phyloP scores from a whole-genome alignment of 2,329 filamentous ascomycete species.

The Ophiobolus disseminans region DNA sequence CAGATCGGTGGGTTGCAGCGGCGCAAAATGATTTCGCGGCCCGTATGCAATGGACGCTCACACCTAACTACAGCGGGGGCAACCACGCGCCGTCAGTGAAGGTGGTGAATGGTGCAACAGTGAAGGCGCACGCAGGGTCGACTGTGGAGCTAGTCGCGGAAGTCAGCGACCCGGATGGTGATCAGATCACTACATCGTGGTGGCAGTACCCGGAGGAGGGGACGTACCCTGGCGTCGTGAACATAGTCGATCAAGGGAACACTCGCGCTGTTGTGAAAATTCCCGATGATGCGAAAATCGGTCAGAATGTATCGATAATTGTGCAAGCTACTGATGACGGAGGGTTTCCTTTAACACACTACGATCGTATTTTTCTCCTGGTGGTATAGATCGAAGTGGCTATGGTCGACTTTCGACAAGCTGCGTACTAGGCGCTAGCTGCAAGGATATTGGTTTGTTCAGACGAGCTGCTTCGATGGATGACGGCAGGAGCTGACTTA shows the following conservation, averaged over 20 bases:
- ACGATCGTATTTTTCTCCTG: background rate
- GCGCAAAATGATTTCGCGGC: slow-evolving; percentile 55
- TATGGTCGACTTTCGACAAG: too few species aligned
- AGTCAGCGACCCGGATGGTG: background rate
- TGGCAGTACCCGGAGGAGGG: background rate
- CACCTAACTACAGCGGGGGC: background rate
- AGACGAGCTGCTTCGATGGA: too few species aligned
- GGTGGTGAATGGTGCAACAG: background rate
- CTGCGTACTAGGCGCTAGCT: too few species aligned
- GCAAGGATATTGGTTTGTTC: too few species aligned
- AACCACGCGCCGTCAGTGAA: background rate
- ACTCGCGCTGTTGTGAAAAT: background rate
- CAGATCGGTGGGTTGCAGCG: slow-evolving; percentile 56
- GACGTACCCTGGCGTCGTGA: background rate
- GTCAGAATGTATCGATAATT: background rate
- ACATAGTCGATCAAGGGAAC: background rate
- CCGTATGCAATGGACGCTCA: slow-evolving; percentile 41
- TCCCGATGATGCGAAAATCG: background rate
- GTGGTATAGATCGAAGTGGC: too few species aligned
- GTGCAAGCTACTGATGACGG: background rate
- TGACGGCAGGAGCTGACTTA: too few species aligned
- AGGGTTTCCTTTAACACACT: background rate
- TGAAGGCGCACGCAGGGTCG: background rate
- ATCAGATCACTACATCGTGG: background rate
- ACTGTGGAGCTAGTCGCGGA: background rate